Percentiles rank a stretch among this genome's conserved stretches.
These are phyloP conservation scores for Fereydounia khargensis DNA, from an alignment of 1,284 basidiomycete species.

Conservation along the genomic window DNA sequence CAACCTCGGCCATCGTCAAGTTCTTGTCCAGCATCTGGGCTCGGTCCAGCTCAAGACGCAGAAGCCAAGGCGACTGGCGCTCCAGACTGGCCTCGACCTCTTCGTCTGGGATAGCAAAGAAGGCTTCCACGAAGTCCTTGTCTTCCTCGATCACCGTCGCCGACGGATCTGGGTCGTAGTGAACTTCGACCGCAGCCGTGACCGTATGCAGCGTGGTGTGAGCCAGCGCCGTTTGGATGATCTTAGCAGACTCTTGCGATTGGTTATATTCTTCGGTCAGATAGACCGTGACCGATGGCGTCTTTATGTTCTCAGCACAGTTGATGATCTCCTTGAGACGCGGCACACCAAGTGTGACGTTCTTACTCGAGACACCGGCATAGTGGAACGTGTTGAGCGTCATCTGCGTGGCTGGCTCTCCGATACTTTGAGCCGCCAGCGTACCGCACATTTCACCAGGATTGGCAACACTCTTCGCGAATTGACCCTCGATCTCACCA, in stretches of 20 bases:
- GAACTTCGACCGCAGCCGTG: constrained; percentile 93
- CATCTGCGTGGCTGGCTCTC: constrained; percentile 99
- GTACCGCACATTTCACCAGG: constrained; percentile 99
- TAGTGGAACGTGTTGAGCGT: constrained; percentile 99
- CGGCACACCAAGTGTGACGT: constrained; percentile 98
- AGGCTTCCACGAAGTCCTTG: constrained; percentile 91
- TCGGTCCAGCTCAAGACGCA: constrained; percentile 93
- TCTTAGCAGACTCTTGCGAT: constrained; percentile 68
- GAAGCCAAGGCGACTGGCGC: constrained; percentile 91
- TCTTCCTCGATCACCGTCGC: constrained; percentile 96
- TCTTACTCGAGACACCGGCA: constrained; percentile 92
- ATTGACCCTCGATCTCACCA: constrained; percentile 77
- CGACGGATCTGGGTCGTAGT: constrained; percentile 92
- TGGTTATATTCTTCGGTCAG: constrained; percentile 58
- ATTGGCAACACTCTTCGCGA: constrained; percentile 78
- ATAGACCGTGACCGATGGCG: constrained; percentile 89
- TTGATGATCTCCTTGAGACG: constrained; percentile 99
- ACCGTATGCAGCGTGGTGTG: constrained; percentile 93
- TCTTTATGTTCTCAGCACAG: constrained; percentile 97
- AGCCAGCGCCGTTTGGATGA: constrained; percentile 86
- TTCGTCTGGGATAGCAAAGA: constrained; percentile 99
- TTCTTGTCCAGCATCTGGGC: constrained; percentile 97
- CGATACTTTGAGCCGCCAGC: constrained; percentile 94
- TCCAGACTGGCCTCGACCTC: constrained; percentile 88
- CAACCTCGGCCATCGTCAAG: constrained; percentile 91